These are phyloP conservation scores for Neoascochyta sp. DNA, from an alignment of 2,329 filamentous ascomycete genomes.

Conservation along the genomic window DNA sequence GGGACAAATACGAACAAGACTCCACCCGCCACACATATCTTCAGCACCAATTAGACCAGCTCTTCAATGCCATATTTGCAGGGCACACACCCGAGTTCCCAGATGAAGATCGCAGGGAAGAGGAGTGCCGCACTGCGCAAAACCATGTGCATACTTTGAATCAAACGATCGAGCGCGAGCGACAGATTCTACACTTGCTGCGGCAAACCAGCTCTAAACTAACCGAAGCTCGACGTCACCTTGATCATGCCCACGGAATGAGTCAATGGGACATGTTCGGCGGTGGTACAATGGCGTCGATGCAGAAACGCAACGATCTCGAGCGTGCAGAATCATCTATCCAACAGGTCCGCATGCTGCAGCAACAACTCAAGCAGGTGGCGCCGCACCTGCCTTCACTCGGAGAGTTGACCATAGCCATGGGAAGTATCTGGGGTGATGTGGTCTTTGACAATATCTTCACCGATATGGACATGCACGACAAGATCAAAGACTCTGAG, in stretches of 20 bases:
- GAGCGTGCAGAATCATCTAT: slow-evolving; percentile 46
- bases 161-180: slow-evolving; percentile 22
- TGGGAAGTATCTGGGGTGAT: slow-evolving; percentile 49
- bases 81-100: slow-evolving; percentile 32
- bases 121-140: slow-evolving; percentile 14
- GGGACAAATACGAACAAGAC: slow-evolving; percentile 12
- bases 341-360: slow-evolving; percentile 38
- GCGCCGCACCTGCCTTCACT: slow-evolving; percentile 42
- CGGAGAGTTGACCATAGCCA: slow-evolving; percentile 42
- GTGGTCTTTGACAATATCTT: slow-evolving; percentile 57
- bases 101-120: slow-evolving; percentile 29
- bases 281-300: slow-evolving; percentile 48
- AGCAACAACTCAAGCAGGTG: slow-evolving; percentile 41
- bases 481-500: slow-evolving; percentile 49
- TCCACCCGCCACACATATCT: slow-evolving; percentile 17
- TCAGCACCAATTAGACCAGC: slow-evolving; percentile 25
- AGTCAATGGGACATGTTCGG: slow-evolving; percentile 49
- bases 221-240: slow-evolving; percentile 14
- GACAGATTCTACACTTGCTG: slow-evolving; percentile 25
- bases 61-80: slow-evolving; percentile 34
- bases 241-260: slow-evolving; percentile 24
- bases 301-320: slow-evolving; percentile 54
- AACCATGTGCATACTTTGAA: slow-evolving; percentile 9
- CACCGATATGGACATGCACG: slow-evolving; percentile 51
- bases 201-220: slow-evolving; percentile 22